phyloP scores from a whole-genome alignment of 768 basidiomycete species.

The Agrocybe praecox region DNA sequence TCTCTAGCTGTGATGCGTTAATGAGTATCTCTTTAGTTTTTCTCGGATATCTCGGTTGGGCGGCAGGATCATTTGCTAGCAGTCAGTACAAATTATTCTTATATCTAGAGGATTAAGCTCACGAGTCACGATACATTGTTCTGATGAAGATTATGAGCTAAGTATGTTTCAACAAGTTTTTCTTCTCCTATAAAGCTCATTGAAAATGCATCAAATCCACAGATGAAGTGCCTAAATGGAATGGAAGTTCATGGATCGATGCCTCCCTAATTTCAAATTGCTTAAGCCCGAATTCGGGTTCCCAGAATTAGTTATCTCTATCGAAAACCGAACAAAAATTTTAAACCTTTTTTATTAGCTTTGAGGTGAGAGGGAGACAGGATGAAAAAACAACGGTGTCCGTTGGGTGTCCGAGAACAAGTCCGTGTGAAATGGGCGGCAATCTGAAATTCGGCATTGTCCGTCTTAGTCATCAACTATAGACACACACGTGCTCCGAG shows the following conservation, averaged over 20 bases:
- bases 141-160: not conserved
- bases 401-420: too few species aligned
- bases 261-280: not conserved
- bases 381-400: too few species aligned
- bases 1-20: too few species aligned
- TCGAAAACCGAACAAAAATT: not conserved
- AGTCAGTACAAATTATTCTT: slow-evolving; percentile 9
- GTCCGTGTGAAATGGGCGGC: too few species aligned
- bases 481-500: too few species aligned
- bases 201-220: not conserved
- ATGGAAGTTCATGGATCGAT: slow-evolving; percentile 1
- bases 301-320: not conserved
- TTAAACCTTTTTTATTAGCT: too few species aligned
- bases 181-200: not conserved
- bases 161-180: not conserved
- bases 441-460: too few species aligned
- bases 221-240: slow-evolving; percentile 6
- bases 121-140: too few species aligned
- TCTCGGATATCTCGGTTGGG: slow-evolving; percentile 60
- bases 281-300: slow-evolving; percentile 1
- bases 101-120: not conserved
- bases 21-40: too few species aligned
- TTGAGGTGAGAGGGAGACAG: too few species aligned
- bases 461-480: too few species aligned
- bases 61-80: slow-evolving; percentile 52